Base-by-base conservation (phyloP, 148 eudicot genomes). In the Persicaria tinctoria region DNA sequence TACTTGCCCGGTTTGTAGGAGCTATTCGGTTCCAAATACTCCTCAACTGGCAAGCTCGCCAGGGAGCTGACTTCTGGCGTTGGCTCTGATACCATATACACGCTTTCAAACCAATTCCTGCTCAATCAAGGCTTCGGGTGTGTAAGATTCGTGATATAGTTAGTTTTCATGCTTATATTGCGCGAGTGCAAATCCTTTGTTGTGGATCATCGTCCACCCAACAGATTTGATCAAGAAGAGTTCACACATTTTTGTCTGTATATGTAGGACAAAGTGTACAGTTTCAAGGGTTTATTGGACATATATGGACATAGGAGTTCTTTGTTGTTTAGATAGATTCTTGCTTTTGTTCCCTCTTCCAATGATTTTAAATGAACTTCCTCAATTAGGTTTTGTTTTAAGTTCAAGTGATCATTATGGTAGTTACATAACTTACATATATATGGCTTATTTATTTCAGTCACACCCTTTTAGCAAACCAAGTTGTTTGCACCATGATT, bases 1-100 rank as follows among this genome's bases (percentile, higher is more conserved):
- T 0, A 83, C 87, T 16, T 87, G 91, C 69, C 91, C 91, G 10
- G 59, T 85, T 60, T 87, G 89, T 70, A 69, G 91, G 8, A 73
- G 32, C 11, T 83, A 84, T 41, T 84, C 90, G 2, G 1, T 74
- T 54, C 79, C 83, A 11, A 51, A 75, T 73, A 80, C 84, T 17
- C 55, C n/a, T 17, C 66, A 3, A 48, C 78, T 49, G 3, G 51
- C 73, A 51, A 49, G 55, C 20, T 8, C 45, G 55, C 5, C 41
- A 10, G 13, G 41, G 4, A 12, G 74, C 1, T 72, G 57, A 72
- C 55, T 72, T n/a, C 44, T 14, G 0, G 69, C 10, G 4, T 11
- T 13, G n/a, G 18, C 16, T 66, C 46, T 38, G 47, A 64, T 64
- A 64, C 27, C 69, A 64, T 64, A 10, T 10, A 4, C 8, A 20